These are phyloP conservation scores for Mucor piriformis DNA, from an alignment of 371 early-diverging fungal species.

Conservation along the genomic window DNA sequence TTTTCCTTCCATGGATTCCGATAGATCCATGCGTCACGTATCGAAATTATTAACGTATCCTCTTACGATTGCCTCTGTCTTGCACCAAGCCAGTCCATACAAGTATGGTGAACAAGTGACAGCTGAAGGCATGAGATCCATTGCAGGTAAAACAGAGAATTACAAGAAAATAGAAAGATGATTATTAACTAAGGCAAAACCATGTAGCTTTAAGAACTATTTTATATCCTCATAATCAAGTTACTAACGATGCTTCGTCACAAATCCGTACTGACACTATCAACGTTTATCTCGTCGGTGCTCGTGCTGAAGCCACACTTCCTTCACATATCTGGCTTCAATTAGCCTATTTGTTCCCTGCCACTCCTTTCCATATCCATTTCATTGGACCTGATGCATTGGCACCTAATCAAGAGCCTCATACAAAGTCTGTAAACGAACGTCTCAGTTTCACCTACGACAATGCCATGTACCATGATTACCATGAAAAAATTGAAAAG, in stretches of 20 bases:
- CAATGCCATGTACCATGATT: conserved; percentile 51
- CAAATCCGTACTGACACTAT: conserved; percentile 59
- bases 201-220: conserved; percentile 69
- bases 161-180: not conserved
- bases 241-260: conserved; percentile 50
- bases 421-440: conserved; percentile 46
- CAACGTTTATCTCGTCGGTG: conserved; percentile 77
- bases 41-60: conserved; percentile 84
- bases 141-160: conserved; percentile 51
- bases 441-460: conserved; percentile 58
- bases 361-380: conserved; percentile 77
- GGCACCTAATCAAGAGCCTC: conserved; percentile 55
- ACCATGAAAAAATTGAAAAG: conserved; percentile 50
- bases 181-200: conserved; percentile 4
- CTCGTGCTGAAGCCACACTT: conserved; percentile 79
- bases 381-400: conserved; percentile 84
- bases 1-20: conserved; percentile 76
- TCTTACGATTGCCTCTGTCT: conserved; percentile 76
- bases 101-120: conserved; percentile 71
- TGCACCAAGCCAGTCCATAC: conserved; percentile 78
- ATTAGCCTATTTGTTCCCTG: conserved; percentile 77
- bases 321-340: conserved; percentile 82
- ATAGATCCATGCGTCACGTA: conserved; percentile 80
- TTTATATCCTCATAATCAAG: conserved; percentile 59
- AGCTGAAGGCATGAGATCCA: conserved; percentile 71